A percentile compares a stretch with the other conserved stretches of the same genome.
Evolutionary conservation across 2,329 filamentous ascomycete genomes (phyloP).

Genomic region (Ilyonectria sp.): DNA sequence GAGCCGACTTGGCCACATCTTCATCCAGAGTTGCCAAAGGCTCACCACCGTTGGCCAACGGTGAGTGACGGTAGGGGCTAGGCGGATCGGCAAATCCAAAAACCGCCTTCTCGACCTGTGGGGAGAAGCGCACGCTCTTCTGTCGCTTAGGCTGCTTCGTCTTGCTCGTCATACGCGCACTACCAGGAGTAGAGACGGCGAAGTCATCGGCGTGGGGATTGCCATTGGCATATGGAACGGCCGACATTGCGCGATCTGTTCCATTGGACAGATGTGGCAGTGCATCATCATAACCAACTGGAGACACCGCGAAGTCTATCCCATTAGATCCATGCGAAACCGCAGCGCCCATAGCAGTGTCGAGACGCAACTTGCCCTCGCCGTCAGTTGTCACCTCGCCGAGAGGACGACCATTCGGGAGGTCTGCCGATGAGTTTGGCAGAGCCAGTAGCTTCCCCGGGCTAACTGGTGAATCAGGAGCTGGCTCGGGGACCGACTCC

Average conservation of each 20-base stretch:
- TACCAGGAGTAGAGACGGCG: slow-evolving; percentile 27
- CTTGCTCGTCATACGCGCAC: slow-evolving; percentile 25
- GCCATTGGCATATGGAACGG: slow-evolving; percentile 12
- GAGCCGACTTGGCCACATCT: background rate
- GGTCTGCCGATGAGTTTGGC: slow-evolving; percentile 68
- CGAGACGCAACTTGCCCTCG: background rate
- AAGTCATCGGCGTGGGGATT: slow-evolving; percentile 11
- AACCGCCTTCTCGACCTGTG: slow-evolving; percentile 75
- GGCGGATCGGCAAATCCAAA: slow-evolving; percentile 69
- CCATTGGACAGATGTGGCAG: background rate
- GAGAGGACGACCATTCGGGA: slow-evolving; percentile 25
- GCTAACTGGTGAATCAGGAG: slow-evolving; percentile 58
- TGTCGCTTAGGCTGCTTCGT: slow-evolving; percentile 55
- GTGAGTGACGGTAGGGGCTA: slow-evolving; percentile 55
- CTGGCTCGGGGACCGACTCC: slow-evolving; percentile 10
- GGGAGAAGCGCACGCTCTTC: slow-evolving; percentile 81
- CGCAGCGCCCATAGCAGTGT: background rate
- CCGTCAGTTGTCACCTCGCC: background rate
- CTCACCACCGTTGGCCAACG: slow-evolving; percentile 29
- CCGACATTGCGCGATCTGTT: background rate
- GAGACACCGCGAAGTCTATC: background rate
- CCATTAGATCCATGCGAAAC: background rate
- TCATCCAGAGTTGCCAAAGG: slow-evolving; percentile 26
- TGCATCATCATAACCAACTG: background rate
- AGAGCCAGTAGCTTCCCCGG: slow-evolving; percentile 64